Conservation (phyloP, 1,139 yeast genomes). For the Zygosaccharomyces pseudobailii region DNA sequence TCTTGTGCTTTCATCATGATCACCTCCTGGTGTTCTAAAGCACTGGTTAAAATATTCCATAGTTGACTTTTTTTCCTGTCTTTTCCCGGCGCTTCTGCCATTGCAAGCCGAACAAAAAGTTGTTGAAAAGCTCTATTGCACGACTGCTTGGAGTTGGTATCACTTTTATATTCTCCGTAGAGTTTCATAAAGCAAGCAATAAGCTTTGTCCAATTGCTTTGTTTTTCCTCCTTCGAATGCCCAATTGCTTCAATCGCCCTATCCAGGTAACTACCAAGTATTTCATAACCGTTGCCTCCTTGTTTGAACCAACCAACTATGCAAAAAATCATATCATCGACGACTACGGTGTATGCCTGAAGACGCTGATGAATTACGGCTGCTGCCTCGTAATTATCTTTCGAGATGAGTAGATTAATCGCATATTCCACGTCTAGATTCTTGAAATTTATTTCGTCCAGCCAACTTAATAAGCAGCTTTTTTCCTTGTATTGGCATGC, state of each 20-base stretch:
- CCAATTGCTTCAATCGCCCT: conserved; percentile 16
- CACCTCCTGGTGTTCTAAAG: conserved; percentile 26
- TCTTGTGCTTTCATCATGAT: conserved; percentile 23
- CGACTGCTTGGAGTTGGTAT: conserved; percentile 3
- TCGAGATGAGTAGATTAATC: conserved; percentile 6
- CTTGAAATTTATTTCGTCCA: conserved; percentile 14
- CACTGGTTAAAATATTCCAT: conserved; percentile 22
- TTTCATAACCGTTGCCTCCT: conserved; percentile 2
- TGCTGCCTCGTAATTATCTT: conserved; percentile 17
- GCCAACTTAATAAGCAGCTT: conserved; percentile 15
- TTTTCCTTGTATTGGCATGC: conserved; percentile 14
- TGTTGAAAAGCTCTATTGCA: conserved; percentile 20
- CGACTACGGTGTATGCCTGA: conserved; percentile 15
- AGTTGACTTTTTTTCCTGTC: conserved; percentile 10
- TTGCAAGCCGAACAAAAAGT: conserved; percentile 23
- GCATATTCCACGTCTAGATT: conserved; percentile 13
- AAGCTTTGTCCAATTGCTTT: conserved; percentile 23
- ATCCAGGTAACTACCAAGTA: conserved; percentile 10
- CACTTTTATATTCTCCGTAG: conserved; percentile 7
- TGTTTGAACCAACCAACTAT: conserved; percentile 16
- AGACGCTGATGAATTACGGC: conserved; percentile 18
- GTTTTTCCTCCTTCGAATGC: conserved; percentile 10
- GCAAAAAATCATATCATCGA: conserved; percentile 15
- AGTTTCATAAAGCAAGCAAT: conserved; percentile 20
- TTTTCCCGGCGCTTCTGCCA: conserved; percentile 10